Base-by-base conservation (phyloP, 1,139 yeast species). In the Meyerozyma athensensis region DNA sequence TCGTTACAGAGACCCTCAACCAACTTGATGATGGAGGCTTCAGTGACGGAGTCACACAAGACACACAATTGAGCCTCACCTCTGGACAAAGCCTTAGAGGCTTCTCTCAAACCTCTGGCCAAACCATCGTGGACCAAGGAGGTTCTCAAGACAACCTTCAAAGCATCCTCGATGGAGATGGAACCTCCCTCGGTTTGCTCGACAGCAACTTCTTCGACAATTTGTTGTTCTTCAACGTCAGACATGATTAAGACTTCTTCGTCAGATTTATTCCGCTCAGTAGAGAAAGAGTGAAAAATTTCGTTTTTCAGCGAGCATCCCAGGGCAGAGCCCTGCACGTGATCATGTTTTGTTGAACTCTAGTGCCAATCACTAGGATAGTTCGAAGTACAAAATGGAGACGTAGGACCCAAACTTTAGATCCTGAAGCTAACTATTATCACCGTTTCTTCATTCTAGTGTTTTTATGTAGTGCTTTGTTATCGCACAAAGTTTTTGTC, bases 101-200 rank as follows among this genome's bases (percentile, higher is more conserved):
- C 95, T 81, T 92, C 98, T 82, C 97, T 92, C 72, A 92, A 85
- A 81, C 99, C 99, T 81, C 99, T 92, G 72, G 97, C 98, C 75
- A 92, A 87, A 77, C 98, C 98, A 72, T 92, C 97, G 81, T 89
- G 95, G 67, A 90, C 87, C 70, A 94, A 83, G 58, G 99, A 84
- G 71, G 94, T 89, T 85, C 96, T 90, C 68, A 92, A 84, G 67
- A 92, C 98, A 68, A 89, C 95, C 79, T 90, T 87, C 72, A 92
- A 81, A 68, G 97, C 96, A 70, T 94, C 98, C 79, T 94, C 98
- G 60, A 92, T 84, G 70, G 97, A 80, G 77, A 92, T 83, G 64
- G 92, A 82, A 50, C 87, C 86, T 59, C 86, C 68, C 64, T 81
- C 82, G 69, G 79, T 85, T 72, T 80, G 92, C 71, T 81, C 95